Percentiles rank a stretch among this genome's conserved stretches.
Conservation (phyloP, 345 rosid species). For the Populus ilicifolia region DNA sequence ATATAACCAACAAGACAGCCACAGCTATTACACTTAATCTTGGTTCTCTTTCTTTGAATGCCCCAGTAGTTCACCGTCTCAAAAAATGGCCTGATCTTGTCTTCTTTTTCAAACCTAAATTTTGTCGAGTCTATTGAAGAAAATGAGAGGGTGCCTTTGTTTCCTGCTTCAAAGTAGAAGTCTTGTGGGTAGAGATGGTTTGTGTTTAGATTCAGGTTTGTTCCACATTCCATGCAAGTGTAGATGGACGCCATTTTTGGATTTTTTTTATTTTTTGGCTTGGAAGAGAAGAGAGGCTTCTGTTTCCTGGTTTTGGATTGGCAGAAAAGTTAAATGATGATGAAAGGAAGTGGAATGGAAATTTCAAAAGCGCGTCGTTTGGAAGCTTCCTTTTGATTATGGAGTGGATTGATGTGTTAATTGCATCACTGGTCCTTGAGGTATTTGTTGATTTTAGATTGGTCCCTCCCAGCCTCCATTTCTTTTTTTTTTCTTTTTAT, state of each 20-base stretch:
- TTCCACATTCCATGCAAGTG: constrained; percentile 66
- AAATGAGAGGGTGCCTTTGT: constrained; percentile 77
- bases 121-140: constrained; percentile 58
- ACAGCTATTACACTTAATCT: constrained; percentile 64
- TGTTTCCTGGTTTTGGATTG: background rate
- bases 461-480: too few species aligned
- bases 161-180: constrained; percentile 91
- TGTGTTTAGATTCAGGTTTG: constrained; percentile 59
- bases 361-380: constrained; percentile 10
- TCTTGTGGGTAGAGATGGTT: constrained; percentile 57
- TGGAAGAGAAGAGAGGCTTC: too few species aligned
- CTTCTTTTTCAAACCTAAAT: constrained; percentile 73
- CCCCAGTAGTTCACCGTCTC: constrained; percentile 91
- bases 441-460: too few species aligned
- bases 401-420: background rate
- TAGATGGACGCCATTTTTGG: constrained; percentile 54
- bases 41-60: constrained; percentile 65
- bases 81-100: constrained; percentile 76
- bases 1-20: constrained; percentile 52
- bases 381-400: background rate
- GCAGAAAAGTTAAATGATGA: background rate
- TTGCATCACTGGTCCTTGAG: background rate
- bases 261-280: background rate
- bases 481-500: too few species aligned
- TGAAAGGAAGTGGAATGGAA: background rate